Evolutionary conservation across 495 filamentous ascomycete genomes (phyloP), one percentile per base, ranked within the genome.

Genomic region (Rostrohypoxylon terebratum): DNA sequence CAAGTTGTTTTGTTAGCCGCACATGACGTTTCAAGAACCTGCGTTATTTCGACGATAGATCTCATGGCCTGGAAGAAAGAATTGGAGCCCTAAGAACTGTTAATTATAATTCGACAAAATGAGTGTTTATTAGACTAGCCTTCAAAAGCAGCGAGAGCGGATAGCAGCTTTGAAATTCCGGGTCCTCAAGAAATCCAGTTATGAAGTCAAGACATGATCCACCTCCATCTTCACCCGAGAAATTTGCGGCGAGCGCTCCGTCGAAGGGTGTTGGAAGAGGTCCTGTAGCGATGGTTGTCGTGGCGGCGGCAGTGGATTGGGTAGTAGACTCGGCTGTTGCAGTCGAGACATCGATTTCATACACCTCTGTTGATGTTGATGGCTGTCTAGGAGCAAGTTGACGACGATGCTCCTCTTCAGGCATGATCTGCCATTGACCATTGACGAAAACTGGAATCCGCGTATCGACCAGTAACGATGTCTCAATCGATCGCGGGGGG

Each of bases 11-110:
- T 83, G 71, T 91, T 80, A 65, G 88, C 88, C 9, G 81, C 81
- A 82, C 94, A 97, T 33, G 92, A 86, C 18, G 86, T 86, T 74
- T 94, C 88, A 57, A 97, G 86, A 53, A 90, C 85, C 63, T 86
- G 87, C 1, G 92, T 91, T 61, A 94, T 90, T 68, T 84, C 78
- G 48, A 89, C 78, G 42, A 89, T 79, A 11, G 89, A 93, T 74
- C 82, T 87, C 60, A 90, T 83, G 51, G 87, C 87, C 66, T 91
- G 83, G 82, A 97, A 97, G 84, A 97, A 96, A 23, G 88, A 89
- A 25, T 71, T 71, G 21, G 84, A 86, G n/a, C 77, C 74, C 80
- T 84, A 75, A 3, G 23, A 38, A 3, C 87, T 72, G 69, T 77
- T 71, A 69, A 51, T 60, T 42, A 33, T 14, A 14, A 13, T 20